These are phyloP conservation scores for Bretschneidera sinensis DNA, from an alignment of 345 rosid genomes.

Conservation along the genomic window DNA sequence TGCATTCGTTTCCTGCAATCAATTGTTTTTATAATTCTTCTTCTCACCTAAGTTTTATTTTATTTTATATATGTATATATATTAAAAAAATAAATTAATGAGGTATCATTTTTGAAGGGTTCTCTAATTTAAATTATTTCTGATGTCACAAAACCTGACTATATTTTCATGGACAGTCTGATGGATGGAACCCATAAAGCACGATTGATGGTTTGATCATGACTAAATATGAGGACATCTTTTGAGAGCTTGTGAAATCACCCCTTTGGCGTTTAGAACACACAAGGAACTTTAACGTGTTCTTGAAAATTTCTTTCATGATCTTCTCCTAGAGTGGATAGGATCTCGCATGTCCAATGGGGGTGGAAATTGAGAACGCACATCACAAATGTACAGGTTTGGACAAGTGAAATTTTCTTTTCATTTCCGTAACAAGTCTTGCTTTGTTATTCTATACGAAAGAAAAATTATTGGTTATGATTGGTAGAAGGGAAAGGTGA, in stretches of 20 bases:
- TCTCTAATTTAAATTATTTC: no score
- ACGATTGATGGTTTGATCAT: slow-evolving; percentile 97
- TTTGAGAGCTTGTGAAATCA: slow-evolving; percentile 81
- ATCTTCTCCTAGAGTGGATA: slow-evolving; percentile 98
- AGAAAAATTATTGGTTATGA: no score
- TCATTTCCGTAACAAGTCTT: not conserved
- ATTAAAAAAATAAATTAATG: no score
- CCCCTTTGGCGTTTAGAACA: slow-evolving; percentile 78
- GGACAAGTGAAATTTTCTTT: slow-evolving; percentile 5
- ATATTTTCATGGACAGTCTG: no score
- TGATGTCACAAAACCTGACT: no score
- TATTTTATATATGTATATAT: no score
- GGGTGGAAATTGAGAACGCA: slow-evolving; percentile 92
- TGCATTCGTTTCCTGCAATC: no score
- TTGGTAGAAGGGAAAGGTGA: no score
- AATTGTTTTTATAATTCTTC: no score
- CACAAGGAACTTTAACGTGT: slow-evolving; percentile 90
- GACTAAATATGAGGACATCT: slow-evolving; percentile 90
- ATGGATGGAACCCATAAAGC: slow-evolving; percentile 46
- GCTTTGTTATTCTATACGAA: not conserved
- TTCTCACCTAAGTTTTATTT: no score
- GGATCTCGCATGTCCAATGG: slow-evolving; percentile 92
- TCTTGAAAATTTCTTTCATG: slow-evolving; percentile 96
- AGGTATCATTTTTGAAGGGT: no score
- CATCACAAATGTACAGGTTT: slow-evolving; percentile 97